Evolutionary conservation across 306 rosid species (phyloP), one percentile per base, ranked within the genome.

Genomic region (Fragaria nilgerrensis): DNA sequence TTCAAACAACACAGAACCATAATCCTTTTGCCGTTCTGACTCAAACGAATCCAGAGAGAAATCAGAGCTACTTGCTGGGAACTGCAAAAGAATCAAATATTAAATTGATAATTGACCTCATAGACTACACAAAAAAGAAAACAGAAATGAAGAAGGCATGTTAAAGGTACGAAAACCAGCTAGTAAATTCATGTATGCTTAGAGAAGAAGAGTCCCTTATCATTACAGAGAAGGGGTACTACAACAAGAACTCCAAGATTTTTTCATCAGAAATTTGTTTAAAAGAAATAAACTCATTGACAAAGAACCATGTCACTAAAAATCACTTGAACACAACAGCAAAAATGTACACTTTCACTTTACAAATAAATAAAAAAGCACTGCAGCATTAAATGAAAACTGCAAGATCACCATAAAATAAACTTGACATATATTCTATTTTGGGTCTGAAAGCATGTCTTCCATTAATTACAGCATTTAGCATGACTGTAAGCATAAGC

Each of bases 1-100:
- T 74, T 95, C 97, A 78, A 83, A 84, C 70, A 92, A 90, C 78
- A 89, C 92, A 75, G 92, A 87, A 69, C 78, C 90, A 85, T 89
- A 90, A 78, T 88, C 97, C 77, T 87, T 89, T 58, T 87, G 90
- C 76, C 71, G 70, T 77, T 92, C 97, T 77, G 84, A 83, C 86
- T 95, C 93, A 68, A 86, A 75, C 45, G 85, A 89, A 72, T 85
- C 88, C 50, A 86, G 83, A 47, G 89, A 89, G 83, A 79, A 82
- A 63, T 87, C 89, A 53, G 83, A 87, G 76, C 87, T 85, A 72
- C 88, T 88, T 64, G 89, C 90, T n/a, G 88, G 90, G 80, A 95
- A 90, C 99, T 95, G 97, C 56, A 80, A 75, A 72, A 56, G 81
- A 77, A 12, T 41, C 32, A 56, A 50, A 77, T 67, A 53, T 56